Evolutionary conservation across 305 asterid species (phyloP).

Genomic region (Fraxinus sp.): DNA sequence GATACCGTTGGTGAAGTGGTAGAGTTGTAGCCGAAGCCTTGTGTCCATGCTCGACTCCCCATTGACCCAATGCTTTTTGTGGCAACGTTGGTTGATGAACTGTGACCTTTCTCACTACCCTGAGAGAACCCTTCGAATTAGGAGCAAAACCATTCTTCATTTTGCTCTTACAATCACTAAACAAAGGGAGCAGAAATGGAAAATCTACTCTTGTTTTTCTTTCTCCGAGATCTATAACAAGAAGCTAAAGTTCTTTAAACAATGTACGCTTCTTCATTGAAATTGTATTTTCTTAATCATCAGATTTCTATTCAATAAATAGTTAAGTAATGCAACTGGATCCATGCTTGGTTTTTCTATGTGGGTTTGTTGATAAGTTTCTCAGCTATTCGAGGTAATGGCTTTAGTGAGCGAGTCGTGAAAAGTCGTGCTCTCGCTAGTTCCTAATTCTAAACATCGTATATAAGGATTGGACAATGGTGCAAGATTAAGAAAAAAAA

Average conservation of each 20-base stretch:
- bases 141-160: background rate
- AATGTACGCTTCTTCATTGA: background rate
- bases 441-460: background rate
- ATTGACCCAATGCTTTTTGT: background rate
- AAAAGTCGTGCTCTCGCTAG: background rate
- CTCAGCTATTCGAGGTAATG: background rate
- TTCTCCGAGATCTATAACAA: background rate
- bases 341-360: background rate
- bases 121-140: background rate
- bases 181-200: background rate
- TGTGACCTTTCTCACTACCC: background rate
- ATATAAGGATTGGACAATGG: background rate
- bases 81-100: background rate
- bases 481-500: background rate
- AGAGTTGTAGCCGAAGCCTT: background rate
- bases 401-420: background rate
- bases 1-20: background rate
- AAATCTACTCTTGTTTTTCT: background rate
- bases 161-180: background rate
- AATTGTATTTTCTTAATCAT: background rate
- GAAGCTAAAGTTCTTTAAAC: background rate
- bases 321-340: background rate
- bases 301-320: background rate
- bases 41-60: background rate
- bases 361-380: background rate